Percentiles rank a stretch among this genome's conserved stretches.
phyloP scores from a whole-genome alignment of 768 basidiomycete genomes.

The Cystobasidium ongulense region DNA sequence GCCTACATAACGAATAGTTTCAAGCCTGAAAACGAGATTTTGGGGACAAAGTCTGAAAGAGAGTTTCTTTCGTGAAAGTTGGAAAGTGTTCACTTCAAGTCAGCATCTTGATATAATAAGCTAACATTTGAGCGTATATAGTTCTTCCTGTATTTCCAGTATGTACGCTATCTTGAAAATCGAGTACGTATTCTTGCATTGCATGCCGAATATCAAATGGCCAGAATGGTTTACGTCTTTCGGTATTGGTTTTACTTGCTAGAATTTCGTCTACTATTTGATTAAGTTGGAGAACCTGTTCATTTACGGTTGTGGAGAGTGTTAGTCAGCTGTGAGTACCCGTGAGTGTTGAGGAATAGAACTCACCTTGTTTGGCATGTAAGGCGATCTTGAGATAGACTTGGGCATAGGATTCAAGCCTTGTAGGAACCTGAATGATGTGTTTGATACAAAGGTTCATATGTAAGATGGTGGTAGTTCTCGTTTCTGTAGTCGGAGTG shows the following conservation, averaged over 20 bases:
- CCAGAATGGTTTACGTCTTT: not conserved
- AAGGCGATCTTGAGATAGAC: not conserved
- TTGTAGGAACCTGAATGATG: not conserved
- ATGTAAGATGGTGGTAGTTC: too few relatives aligned
- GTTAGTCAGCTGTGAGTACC: not conserved
- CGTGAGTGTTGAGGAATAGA: not conserved
- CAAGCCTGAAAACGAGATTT: too few relatives aligned
- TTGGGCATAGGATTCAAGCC: not conserved
- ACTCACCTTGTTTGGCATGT: not conserved
- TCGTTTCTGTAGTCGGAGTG: too few relatives aligned
- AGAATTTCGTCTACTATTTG: not conserved
- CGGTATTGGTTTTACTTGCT: not conserved
- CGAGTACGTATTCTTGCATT: not conserved
- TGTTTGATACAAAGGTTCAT: not conserved
- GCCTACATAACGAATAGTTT: too few relatives aligned
- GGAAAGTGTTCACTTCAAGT: not conserved
- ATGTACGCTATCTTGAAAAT: slow-evolving; percentile 6
- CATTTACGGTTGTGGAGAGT: not conserved
- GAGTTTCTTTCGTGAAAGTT: too few relatives aligned
- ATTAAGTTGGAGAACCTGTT: not conserved
- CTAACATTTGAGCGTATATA: not conserved
- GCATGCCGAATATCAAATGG: not conserved
- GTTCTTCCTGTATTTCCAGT: not conserved
- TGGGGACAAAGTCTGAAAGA: not conserved
- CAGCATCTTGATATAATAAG: slow-evolving; percentile 12